Evolutionary conservation across 2,329 filamentous ascomycete genomes (phyloP).

Genomic region (Sclerotiophoma versabilis): DNA sequence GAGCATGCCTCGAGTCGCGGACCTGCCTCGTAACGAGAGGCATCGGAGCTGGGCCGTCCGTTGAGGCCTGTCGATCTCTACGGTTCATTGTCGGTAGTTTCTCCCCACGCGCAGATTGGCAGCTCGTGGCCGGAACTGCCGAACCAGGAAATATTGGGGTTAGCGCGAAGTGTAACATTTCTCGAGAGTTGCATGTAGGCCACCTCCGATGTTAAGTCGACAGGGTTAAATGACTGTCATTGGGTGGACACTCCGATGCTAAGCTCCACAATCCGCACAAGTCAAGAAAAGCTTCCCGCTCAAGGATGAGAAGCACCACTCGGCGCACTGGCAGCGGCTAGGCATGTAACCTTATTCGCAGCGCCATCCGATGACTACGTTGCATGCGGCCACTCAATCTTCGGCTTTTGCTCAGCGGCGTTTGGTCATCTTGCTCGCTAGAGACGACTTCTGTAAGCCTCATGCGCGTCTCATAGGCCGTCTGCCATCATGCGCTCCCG

Average conservation of each 20-base stretch:
- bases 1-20: conserved; percentile 1
- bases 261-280: conserved; percentile 12
- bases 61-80: conserved; percentile 4
- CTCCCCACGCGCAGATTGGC: conserved; percentile 6
- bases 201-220: conserved; percentile 3
- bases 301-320: conserved; percentile 16
- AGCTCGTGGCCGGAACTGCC: conserved; percentile 7
- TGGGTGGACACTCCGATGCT: conserved; percentile 13
- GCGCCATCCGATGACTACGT: not conserved
- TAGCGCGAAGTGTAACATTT: conserved; percentile 9
- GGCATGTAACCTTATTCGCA: conserved; percentile 16
- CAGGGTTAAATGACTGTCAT: conserved; percentile 1
- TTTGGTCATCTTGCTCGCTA: conserved; percentile 6
- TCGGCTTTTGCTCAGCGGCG: conserved; percentile 18
- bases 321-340: conserved; percentile 12
- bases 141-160: conserved; percentile 10
- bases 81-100: conserved; percentile 10
- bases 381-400: conserved; percentile 14
- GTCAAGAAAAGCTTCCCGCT: conserved; percentile 21
- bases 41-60: not conserved
- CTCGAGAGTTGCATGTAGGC: not conserved
- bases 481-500: not conserved
- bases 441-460: conserved; percentile 9
- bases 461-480: conserved; percentile 11
- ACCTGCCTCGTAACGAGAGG: conserved; percentile 11